A percentile compares a stretch with the other conserved stretches of the same genome.
Evolutionary conservation across 1,139 yeast genomes (phyloP).

Genomic region (Taphrina wiesneri): DNA sequence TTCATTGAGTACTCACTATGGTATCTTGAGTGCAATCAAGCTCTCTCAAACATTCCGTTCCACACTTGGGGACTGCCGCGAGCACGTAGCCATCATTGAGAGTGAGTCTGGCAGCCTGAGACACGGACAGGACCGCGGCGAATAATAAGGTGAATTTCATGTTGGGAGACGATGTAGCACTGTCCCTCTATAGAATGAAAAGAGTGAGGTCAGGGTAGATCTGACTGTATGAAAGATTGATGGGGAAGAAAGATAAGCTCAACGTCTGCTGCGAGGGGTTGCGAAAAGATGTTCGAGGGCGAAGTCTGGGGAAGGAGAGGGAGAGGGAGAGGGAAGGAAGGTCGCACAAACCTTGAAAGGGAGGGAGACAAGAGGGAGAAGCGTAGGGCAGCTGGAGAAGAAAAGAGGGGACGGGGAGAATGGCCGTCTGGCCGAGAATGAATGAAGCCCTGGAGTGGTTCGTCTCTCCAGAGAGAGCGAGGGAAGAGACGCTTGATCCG

Average conservation of each 20-base stretch:
- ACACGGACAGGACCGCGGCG: background rate
- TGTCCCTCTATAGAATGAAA: too few relatives aligned
- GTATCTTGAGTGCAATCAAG: slow-evolving; percentile 3
- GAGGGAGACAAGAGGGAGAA: background rate
- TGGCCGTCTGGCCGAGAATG: too few relatives aligned
- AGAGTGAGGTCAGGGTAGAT: background rate
- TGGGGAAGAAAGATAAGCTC: background rate
- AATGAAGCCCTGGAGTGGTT: too few relatives aligned
- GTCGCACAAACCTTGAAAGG: background rate
- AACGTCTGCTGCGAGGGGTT: background rate
- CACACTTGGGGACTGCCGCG: slow-evolving; percentile 6
- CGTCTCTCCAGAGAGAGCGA: too few relatives aligned
- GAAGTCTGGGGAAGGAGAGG: background rate
- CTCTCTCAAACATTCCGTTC: background rate
- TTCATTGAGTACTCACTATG: background rate
- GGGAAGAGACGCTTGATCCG: too few relatives aligned
- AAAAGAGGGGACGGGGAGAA: background rate
- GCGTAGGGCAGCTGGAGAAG: background rate
- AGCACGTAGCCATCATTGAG: background rate
- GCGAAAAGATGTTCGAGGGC: background rate
- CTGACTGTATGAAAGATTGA: background rate
- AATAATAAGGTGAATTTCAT: background rate
- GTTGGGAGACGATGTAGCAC: background rate
- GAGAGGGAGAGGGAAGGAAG: background rate
- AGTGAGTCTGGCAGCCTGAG: slow-evolving; percentile 6